A percentile compares a stretch with the other conserved stretches of the same genome.
These are phyloP conservation scores for Nicotiana attenuata DNA, from an alignment of 257 asterid species.

Conservation along the genomic window DNA sequence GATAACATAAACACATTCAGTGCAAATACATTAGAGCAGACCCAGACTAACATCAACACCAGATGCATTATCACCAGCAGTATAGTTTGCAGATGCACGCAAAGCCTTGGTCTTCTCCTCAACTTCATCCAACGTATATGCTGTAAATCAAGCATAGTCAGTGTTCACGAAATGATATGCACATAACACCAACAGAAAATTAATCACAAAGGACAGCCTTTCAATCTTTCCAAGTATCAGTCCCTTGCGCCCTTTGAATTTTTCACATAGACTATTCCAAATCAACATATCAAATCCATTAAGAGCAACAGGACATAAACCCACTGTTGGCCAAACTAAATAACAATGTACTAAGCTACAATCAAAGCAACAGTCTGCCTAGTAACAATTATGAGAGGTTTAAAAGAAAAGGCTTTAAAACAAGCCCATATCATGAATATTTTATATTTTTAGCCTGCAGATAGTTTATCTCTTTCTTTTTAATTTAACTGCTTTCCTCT, in stretches of 20 bases:
- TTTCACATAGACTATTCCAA: background rate
- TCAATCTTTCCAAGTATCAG: background rate
- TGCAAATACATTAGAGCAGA: conserved; percentile 17
- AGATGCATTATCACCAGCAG: conserved; percentile 48
- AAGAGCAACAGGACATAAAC: background rate
- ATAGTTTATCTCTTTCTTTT: background rate
- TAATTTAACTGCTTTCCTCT: too few relatives aligned
- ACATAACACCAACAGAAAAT: background rate
- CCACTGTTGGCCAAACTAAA: background rate
- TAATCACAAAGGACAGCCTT: background rate
- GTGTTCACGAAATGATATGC: background rate
- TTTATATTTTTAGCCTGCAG: background rate
- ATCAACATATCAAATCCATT: background rate
- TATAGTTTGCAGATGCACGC: conserved; percentile 41
- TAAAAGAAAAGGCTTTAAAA: background rate
- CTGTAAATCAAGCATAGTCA: conserved; percentile 30
- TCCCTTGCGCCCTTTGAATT: background rate
- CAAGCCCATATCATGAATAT: background rate
- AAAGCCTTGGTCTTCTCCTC: conserved; percentile 54
- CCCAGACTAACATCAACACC: conserved; percentile 51
- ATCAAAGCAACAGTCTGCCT: background rate
- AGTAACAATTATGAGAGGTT: background rate
- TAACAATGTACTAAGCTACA: background rate
- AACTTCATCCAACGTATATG: conserved; percentile 57
- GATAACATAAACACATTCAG: conserved; percentile 12